Evolutionary conservation across 371 early-diverging fungal species (phyloP), one percentile per base, ranked within the genome.

Genomic region (Catenaria anguillulae): DNA sequence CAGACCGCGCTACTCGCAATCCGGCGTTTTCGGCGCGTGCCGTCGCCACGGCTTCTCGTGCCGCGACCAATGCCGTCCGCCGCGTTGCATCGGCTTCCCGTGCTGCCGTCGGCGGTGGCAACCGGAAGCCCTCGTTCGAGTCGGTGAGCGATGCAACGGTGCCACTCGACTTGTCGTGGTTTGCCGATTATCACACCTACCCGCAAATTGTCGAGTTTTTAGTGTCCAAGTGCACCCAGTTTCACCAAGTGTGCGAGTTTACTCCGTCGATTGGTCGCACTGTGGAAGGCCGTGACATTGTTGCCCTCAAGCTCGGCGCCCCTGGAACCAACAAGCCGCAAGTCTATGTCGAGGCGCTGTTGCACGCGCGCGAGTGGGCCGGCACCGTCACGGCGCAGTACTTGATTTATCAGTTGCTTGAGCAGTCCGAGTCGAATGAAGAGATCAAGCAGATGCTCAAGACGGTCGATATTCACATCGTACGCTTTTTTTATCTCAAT

Each of bases 311-410:
- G 55, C 67, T 83, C 56, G 71, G 69, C 23, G 68, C 66, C 45
- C 56, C 62, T 15, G 59, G 60, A 3, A 37, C 55, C 45, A 68
- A 68, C 48, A 68, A 71, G 50, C 72, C 73, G 63, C 75, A 77
- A 65, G 65, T 79, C 37, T 79, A 74, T 71, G 75, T 73, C 69
- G 76, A 82, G 63, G 70, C 68, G 33, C 64, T 70, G 52, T 72
- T 73, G 33, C 83, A 81, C 69, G 83, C 83, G 26, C 73, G 83
- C 13, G 83, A 83, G 60, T 83, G 81, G 80, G 74, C 78, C 58
- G 70, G 73, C 26, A 76, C 67, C 13, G 65, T 76, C 10, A 72
- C 73, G 52, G 71, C 73, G 19, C 73, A 75, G 64, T 83, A 72
- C 66, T 58, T 81, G n/a, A 71, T 71, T 12, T 67, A 77, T 64